These are phyloP conservation scores for Lactifluus echinatus DNA, from an alignment of 768 basidiomycete genomes.

Conservation along the genomic window DNA sequence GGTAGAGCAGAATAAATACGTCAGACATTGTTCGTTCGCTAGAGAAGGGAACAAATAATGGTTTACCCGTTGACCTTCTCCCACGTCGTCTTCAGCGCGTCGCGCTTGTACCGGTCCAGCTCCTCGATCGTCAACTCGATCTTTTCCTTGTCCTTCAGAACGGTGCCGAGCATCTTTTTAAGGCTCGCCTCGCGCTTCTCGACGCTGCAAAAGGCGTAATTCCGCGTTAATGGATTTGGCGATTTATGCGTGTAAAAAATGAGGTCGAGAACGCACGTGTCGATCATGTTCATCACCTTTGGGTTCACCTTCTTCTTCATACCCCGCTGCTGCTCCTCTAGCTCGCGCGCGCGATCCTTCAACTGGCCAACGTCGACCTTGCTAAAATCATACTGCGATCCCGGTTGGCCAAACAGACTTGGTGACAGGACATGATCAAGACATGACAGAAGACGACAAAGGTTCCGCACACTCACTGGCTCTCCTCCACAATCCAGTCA, in stretches of 20 bases:
- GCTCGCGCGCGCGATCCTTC: conserved; percentile 56
- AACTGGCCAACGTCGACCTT: conserved; percentile 51
- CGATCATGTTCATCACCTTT: conserved; percentile 94
- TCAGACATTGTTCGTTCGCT: background rate
- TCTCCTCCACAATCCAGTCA: conserved; percentile 85
- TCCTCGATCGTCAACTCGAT: conserved; percentile 92
- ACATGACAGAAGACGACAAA: background rate
- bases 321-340: conserved; percentile 70
- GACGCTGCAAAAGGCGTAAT: conserved; percentile 49
- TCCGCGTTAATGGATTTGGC: too few species aligned
- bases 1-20: too few species aligned
- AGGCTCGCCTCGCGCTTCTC: conserved; percentile 88
- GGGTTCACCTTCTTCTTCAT: conserved; percentile 96
- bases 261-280: conserved; percentile 48
- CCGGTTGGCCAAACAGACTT: conserved; percentile 64
- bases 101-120: conserved; percentile 88
- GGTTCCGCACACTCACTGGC: conserved; percentile 48
- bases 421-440: conserved; percentile 2
- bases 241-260: too few species aligned
- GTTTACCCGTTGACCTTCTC: conserved; percentile 83
- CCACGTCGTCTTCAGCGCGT: conserved; percentile 92
- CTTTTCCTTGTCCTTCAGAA: conserved; percentile 88
- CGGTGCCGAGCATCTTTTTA: conserved; percentile 80
- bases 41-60: too few species aligned
- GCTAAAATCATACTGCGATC: conserved; percentile 75